Evolutionary conservation across 352 stramenopile species (phyloP).

Genomic region (Globisporangium cystogenes): DNA sequence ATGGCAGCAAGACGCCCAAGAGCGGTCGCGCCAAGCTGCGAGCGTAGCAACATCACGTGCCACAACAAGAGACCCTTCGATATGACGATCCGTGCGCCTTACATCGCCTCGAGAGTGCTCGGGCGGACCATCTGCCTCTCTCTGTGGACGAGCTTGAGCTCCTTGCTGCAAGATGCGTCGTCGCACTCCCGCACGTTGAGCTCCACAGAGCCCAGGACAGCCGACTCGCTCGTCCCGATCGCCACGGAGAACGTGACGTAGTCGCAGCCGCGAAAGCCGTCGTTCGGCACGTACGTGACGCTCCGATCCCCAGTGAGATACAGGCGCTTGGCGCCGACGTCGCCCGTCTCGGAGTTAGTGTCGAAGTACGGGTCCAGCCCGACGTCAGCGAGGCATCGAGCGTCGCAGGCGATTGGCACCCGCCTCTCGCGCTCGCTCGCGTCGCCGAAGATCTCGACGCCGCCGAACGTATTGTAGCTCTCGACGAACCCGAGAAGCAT

Average conservation of each 20-base stretch:
- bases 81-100: too few species aligned
- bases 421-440: constrained; percentile 45
- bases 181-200: constrained; percentile 51
- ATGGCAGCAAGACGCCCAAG: constrained; percentile 21
- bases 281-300: constrained; percentile 55
- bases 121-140: neutral
- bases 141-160: constrained; percentile 11
- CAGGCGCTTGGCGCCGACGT: constrained; percentile 42
- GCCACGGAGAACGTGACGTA: constrained; percentile 54
- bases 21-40: constrained; percentile 9
- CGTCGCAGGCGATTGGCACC: constrained; percentile 49
- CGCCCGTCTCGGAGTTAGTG: constrained; percentile 24
- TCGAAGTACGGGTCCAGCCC: constrained; percentile 61
- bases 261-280: constrained; percentile 42
- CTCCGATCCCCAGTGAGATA: constrained; percentile 30
- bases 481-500: constrained; percentile 43
- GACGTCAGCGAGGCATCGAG: constrained; percentile 30
- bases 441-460: constrained; percentile 44
- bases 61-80: too few species aligned
- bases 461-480: constrained; percentile 32
- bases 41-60: neutral
- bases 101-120: neutral
- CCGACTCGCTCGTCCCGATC: constrained; percentile 33
- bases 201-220: constrained; percentile 46
- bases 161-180: constrained; percentile 25